A percentile compares a stretch with the other conserved stretches of the same genome.
phyloP scores from a whole-genome alignment of 2,329 filamentous ascomycete species.

The Colletotrichum sp. region DNA sequence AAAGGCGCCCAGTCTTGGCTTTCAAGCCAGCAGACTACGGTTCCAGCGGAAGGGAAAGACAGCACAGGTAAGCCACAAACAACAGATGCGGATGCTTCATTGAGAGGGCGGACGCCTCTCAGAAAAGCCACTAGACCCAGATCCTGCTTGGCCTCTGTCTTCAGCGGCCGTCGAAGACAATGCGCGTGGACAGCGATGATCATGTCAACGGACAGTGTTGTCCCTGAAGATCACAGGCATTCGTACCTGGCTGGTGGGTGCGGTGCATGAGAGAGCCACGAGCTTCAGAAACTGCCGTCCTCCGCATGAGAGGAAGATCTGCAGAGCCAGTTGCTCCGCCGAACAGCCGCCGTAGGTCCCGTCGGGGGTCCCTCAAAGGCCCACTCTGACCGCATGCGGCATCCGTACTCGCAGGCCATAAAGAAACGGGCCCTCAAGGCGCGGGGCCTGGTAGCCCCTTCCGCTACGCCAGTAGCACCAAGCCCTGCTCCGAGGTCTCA shows the following conservation, averaged over 20 bases:
- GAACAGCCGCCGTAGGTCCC: neutral
- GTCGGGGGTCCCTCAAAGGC: neutral
- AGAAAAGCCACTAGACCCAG: neutral
- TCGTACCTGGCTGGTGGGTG: neutral
- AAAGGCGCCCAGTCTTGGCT: neutral
- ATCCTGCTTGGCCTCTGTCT: neutral
- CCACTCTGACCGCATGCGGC: neutral
- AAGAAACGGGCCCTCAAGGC: neutral
- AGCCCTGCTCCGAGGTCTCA: neutral
- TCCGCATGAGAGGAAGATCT: neutral
- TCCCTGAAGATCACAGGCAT: neutral
- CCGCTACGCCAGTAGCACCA: neutral
- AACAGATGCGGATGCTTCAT: neutral
- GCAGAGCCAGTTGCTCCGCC: neutral
- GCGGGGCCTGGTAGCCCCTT: neutral
- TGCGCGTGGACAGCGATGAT: neutral
- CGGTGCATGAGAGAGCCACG: neutral
- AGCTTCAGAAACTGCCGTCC: neutral
- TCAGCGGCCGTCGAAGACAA: neutral
- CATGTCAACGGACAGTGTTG: neutral
- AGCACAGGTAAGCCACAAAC: neutral
- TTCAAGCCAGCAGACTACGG: neutral
- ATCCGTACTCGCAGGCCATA: neutral
- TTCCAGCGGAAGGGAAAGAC: neutral
- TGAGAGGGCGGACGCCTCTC: neutral